Percentiles rank a stretch among this genome's conserved stretches.
phyloP scores from a whole-genome alignment of 129 eudicot species.

The Mikania micrantha region DNA sequence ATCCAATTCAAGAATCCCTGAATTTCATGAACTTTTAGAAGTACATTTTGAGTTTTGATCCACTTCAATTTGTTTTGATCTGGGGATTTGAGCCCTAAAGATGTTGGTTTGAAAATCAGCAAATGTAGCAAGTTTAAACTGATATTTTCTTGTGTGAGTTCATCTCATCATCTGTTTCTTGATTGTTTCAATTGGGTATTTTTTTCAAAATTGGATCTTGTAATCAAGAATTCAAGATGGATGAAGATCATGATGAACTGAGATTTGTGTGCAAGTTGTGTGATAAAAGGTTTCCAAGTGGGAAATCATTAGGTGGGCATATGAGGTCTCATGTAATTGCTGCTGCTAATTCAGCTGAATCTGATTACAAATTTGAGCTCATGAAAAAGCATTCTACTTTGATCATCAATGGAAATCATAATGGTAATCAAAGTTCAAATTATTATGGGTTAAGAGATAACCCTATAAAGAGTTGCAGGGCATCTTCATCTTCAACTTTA shows the following conservation, averaged over 20 bases:
- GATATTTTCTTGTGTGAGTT: slow-evolving; percentile 11
- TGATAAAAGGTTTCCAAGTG: slow-evolving; percentile 74
- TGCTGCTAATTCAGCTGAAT: slow-evolving; percentile 49
- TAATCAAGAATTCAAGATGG: slow-evolving; percentile 24
- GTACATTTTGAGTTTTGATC: slow-evolving; percentile 18
- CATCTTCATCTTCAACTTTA: slow-evolving; percentile 35
- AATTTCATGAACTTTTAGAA: slow-evolving; percentile 38
- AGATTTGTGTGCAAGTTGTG: slow-evolving; percentile 78
- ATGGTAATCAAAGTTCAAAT: slow-evolving; percentile 35
- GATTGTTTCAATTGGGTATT: slow-evolving; percentile 5
- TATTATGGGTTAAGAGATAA: slow-evolving; percentile 81
- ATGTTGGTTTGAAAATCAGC: slow-evolving; percentile 26
- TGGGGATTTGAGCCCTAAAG: slow-evolving; percentile 33
- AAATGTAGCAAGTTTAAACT: slow-evolving; percentile 24
- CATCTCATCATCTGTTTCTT: background rate
- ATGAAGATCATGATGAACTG: slow-evolving; percentile 49
- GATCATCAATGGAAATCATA: slow-evolving; percentile 16
- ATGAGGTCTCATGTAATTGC: slow-evolving; percentile 81
- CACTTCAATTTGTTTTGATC: slow-evolving; percentile 13
- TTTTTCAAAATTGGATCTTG: slow-evolving; percentile 3
- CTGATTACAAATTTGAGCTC: slow-evolving; percentile 42
- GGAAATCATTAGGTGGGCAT: slow-evolving; percentile 91
- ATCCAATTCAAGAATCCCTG: slow-evolving; percentile 37
- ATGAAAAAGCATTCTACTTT: too few relatives aligned
- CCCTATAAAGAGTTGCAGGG: slow-evolving; percentile 89